Conservation (phyloP, 2,329 filamentous ascomycete genomes). For the Madurella mycetomatis region DNA sequence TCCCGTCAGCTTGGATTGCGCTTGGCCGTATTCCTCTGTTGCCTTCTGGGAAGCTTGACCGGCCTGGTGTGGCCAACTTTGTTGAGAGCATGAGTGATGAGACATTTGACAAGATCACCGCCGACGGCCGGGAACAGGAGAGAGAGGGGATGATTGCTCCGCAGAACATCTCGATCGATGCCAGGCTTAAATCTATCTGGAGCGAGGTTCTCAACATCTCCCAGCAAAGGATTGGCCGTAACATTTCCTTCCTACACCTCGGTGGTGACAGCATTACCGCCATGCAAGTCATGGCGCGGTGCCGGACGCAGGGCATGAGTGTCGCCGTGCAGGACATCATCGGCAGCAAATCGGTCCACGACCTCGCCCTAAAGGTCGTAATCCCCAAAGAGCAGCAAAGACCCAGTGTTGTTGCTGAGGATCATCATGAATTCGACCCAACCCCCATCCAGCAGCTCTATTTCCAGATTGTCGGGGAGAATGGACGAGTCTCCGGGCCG, state of each 20-base stretch:
- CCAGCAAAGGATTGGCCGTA: constrained; percentile 26
- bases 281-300: constrained; percentile 37
- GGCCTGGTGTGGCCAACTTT: constrained; percentile 37
- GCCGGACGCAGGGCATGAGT: constrained; percentile 28
- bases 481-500: constrained; percentile 10
- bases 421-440: constrained; percentile 35
- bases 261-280: constrained; percentile 44
- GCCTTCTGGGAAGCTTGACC: constrained; percentile 31
- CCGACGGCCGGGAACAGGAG: constrained; percentile 29
- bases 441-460: constrained; percentile 45
- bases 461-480: constrained; percentile 30
- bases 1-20: constrained; percentile 31
- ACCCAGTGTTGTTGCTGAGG: constrained; percentile 10
- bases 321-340: constrained; percentile 34
- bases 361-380: constrained; percentile 23
- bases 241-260: constrained; percentile 35
- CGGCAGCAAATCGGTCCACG: constrained; percentile 27
- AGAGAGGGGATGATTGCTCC: neutral
- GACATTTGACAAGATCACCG: constrained; percentile 35
- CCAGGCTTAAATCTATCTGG: constrained; percentile 33
- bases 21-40: constrained; percentile 27
- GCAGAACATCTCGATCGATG: constrained; percentile 6
- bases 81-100: constrained; percentile 37
- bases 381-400: neutral
- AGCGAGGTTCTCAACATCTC: constrained; percentile 37